Evolutionary conservation across 805 yeast species (phyloP).

Genomic region (Metschnikowia arizonensis): DNA sequence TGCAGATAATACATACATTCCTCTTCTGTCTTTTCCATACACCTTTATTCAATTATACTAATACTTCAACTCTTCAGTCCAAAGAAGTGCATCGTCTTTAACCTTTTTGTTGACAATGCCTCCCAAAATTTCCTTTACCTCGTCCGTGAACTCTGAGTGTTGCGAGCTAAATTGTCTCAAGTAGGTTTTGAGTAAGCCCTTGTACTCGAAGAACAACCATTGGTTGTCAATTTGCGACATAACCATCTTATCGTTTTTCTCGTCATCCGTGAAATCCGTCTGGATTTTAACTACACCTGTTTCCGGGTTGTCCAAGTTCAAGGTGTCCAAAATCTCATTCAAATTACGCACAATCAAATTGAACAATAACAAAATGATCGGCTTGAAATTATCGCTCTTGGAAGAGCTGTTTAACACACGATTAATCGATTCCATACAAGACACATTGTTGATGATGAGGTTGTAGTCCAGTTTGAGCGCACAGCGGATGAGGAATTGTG

Average conservation of each 20-base stretch:
- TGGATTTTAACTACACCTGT: constrained; percentile 22
- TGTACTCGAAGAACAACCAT: constrained; percentile 42
- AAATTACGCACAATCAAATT: constrained; percentile 28
- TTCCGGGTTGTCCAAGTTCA: constrained; percentile 14
- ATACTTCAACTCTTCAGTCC: constrained; percentile 18
- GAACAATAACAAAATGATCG: constrained; percentile 21
- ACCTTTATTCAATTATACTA: constrained; percentile 1
- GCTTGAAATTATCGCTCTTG: constrained; percentile 18
- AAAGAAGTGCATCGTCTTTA: constrained; percentile 14
- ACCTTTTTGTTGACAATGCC: constrained; percentile 16
- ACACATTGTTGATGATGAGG: constrained; percentile 37
- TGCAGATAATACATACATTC: not conserved
- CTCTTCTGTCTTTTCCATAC: not conserved
- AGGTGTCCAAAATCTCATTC: constrained; percentile 22
- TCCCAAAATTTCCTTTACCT: constrained; percentile 10
- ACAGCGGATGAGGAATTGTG: constrained; percentile 26
- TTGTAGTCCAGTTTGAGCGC: constrained; percentile 26
- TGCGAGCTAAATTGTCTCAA: constrained; percentile 26
- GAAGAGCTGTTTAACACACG: constrained; percentile 28
- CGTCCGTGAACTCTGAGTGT: constrained; percentile 14
- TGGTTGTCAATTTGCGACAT: constrained; percentile 30
- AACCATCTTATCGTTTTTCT: constrained; percentile 21
- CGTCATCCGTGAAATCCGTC: constrained; percentile 26
- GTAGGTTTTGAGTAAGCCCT: constrained; percentile 39
- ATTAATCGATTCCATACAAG: constrained; percentile 42